Base-by-base conservation (phyloP, 495 filamentous ascomycete species). In the Durotheca rogersii region DNA sequence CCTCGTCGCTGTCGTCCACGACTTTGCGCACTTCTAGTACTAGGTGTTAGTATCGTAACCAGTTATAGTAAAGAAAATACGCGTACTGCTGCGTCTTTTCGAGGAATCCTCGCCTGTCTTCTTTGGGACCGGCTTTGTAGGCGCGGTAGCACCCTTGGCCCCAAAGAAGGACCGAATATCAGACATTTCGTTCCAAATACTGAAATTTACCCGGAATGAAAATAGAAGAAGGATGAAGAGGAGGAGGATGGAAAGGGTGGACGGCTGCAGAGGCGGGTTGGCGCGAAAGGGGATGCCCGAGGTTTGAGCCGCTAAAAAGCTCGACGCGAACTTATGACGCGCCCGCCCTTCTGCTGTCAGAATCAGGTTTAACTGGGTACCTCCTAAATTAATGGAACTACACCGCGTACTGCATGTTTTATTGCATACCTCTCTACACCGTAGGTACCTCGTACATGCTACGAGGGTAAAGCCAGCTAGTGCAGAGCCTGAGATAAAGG, bases 151-250 rank as follows among this genome's bases (percentile, higher is more conserved):
- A 12, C 74, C 77, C 57, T 81, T 85, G 23, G 81, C 77, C 11
- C 81, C 81, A 67, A 95, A 93, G 61, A 92, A 95, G 56, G 70
- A 84, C 41, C 89, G 74, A 51, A 94, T 94, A 73, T 94, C 89
- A 51, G 88, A 80, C 87, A 89, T 91, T 29, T 30, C 55, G 54
- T 34, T 27, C 9, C 5, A 17, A 34, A 5, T 14, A n/a, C 14
- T 10, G 15, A 38, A 18, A 27, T n/a, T 10, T 17, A 5, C 1
- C 15, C 17, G 12, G n/a, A 6, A 44, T 43, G 12, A 47, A 47
- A 11, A 6, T 19, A 23, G 27, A 43, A 47, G 14, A 6, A 27
- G 18, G 27, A 43, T 3, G 23, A 27, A 27, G 23, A 4, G 9
- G 23, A 27, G 9, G 23, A 27, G 9, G 23, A 27, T 27, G 23